Evolutionary conservation across 1,139 yeast genomes (phyloP).

Genomic region (Geotrichum reessii): DNA sequence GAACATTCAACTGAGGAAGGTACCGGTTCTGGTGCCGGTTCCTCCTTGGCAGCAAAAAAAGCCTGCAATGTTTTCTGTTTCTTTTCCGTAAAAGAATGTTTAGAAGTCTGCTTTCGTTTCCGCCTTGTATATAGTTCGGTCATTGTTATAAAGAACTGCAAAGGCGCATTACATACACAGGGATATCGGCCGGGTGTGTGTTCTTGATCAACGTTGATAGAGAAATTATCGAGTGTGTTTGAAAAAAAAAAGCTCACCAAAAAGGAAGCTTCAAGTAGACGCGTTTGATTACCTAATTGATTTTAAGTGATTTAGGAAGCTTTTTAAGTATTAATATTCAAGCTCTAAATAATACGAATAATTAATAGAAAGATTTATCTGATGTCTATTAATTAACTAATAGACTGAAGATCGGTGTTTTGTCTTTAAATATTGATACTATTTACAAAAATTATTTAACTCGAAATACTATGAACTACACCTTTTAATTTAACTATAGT

Average conservation of each 20-base stretch:
- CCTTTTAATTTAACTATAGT: slow-evolving; percentile 17
- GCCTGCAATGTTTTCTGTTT: neutral
- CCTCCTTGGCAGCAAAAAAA: neutral
- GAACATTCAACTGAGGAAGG: neutral
- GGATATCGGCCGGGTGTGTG: neutral
- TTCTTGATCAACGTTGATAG: neutral
- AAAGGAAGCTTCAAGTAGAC: neutral
- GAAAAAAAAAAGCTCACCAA: neutral
- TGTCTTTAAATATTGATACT: neutral
- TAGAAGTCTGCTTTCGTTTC: neutral
- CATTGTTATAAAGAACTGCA: neutral
- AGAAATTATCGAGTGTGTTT: neutral
- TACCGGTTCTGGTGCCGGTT: neutral
- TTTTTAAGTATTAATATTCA: neutral
- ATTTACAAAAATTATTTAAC: slow-evolving; percentile 4
- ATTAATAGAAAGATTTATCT: too few relatives aligned
- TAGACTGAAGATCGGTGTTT: neutral
- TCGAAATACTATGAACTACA: neutral
- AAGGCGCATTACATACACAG: neutral
- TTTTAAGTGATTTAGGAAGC: neutral
- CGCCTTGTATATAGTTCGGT: neutral
- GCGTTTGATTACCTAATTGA: slow-evolving; percentile 2
- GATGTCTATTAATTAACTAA: too few relatives aligned
- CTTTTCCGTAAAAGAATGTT: neutral
- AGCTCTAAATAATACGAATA: too few relatives aligned